These are phyloP conservation scores for Paecilomyces variotii DNA, from an alignment of 2,329 filamentous ascomycete species.

Conservation along the genomic window DNA sequence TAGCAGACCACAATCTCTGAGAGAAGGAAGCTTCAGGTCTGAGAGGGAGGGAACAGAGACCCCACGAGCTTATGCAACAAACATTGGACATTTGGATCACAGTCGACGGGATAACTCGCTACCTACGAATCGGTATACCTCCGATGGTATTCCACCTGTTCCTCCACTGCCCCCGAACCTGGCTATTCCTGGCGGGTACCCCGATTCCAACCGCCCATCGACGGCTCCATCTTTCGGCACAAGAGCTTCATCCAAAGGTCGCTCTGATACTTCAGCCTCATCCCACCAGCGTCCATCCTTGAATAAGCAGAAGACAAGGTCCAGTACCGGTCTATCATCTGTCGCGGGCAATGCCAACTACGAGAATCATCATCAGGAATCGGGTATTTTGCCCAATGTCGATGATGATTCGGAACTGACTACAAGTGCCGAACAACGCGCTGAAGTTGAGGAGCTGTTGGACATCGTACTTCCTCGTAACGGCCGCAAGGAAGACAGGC, in stretches of 20 bases:
- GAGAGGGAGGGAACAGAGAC: slow-evolving; percentile 25
- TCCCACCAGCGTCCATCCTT: slow-evolving; percentile 18
- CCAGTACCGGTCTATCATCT: slow-evolving; percentile 20
- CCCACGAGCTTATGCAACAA: slow-evolving; percentile 19
- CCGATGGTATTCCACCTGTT: slow-evolving; percentile 37
- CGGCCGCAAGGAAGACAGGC: neutral
- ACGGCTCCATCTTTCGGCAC: slow-evolving; percentile 20
- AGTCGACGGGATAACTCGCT: slow-evolving; percentile 3
- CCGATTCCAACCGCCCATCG: slow-evolving; percentile 20
- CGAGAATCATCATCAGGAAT: slow-evolving; percentile 1
- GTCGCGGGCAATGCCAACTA: slow-evolving; percentile 7
- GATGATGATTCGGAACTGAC: slow-evolving; percentile 2
- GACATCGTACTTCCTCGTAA: neutral
- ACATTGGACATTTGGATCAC: slow-evolving; percentile 10
- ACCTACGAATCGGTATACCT: slow-evolving; percentile 6
- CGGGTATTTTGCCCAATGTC: neutral
- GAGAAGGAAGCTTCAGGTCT: slow-evolving; percentile 11
- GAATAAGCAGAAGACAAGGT: slow-evolving; percentile 26
- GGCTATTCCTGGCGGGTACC: slow-evolving; percentile 30
- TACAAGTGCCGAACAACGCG: slow-evolving; percentile 7
- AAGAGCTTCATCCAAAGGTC: slow-evolving; percentile 16
- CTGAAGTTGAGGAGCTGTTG: neutral
- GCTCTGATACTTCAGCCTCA: slow-evolving; percentile 8
- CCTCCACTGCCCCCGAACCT: slow-evolving; percentile 37
- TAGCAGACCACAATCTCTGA: slow-evolving; percentile 18